These are phyloP conservation scores for Ceratobasidium papillatum DNA, from an alignment of 1,284 basidiomycete genomes.

Conservation along the genomic window DNA sequence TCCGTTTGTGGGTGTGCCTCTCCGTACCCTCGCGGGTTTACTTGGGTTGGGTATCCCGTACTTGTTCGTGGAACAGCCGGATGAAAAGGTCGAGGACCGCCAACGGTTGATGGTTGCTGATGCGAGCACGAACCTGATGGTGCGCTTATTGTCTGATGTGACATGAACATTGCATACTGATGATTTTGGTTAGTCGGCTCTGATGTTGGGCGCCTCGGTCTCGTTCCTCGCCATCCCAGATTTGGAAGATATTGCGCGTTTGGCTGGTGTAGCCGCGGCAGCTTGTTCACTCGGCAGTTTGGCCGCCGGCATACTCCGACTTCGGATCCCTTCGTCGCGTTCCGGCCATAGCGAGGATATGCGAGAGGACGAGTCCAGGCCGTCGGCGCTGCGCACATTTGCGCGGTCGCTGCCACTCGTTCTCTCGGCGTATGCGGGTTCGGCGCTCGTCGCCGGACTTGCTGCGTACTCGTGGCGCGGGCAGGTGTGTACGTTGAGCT, in stretches of 20 bases:
- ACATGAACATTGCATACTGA: constrained; percentile 12
- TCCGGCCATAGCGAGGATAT: neutral
- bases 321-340: constrained; percentile 16
- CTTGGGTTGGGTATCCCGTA: constrained; percentile 44
- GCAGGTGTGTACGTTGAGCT: constrained; percentile 37
- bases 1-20: constrained; percentile 40
- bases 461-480: constrained; percentile 39
- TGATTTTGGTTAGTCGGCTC: constrained; percentile 27
- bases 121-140: constrained; percentile 41
- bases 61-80: constrained; percentile 41
- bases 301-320: constrained; percentile 37
- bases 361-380: constrained; percentile 26
- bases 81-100: constrained; percentile 34
- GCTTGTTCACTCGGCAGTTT: constrained; percentile 36
- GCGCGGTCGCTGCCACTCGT: constrained; percentile 38
- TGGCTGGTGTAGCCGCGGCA: constrained; percentile 35
- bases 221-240: constrained; percentile 43
- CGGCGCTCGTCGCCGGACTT: constrained; percentile 37
- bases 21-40: constrained; percentile 37
- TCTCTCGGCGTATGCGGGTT: constrained; percentile 38
- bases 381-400: constrained; percentile 36
- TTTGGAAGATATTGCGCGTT: constrained; percentile 42
- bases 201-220: constrained; percentile 42
- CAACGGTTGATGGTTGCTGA: constrained; percentile 40
- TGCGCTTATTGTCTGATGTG: constrained; percentile 15